Evolutionary conservation across 2,329 filamentous ascomycete species (phyloP), one percentile per base, ranked within the genome.

Genomic region (Teratosphaeria pseudoeucalypti): DNA sequence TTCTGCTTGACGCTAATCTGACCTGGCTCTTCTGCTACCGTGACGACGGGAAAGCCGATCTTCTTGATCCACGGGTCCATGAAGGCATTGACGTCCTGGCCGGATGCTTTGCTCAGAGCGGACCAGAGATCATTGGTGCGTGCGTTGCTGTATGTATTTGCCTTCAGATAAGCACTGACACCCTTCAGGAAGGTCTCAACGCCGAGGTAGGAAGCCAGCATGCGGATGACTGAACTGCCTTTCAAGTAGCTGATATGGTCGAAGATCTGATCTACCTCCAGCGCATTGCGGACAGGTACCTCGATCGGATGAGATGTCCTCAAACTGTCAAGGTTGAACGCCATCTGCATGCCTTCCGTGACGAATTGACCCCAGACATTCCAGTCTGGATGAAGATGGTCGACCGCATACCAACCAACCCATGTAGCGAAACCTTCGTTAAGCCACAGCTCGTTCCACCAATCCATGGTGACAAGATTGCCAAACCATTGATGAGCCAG

Each of bases 391-490:
- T 97, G 90, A 58, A 97, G 84, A 71, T 95, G 83, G 71, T 97
- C 90, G 60, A 92, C 85, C 10, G 91, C 92, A 62, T 92, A 82
- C 92, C 92, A 99, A 57, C 92, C 94, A 52, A 96, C 92, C 92
- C 92, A 97, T 2, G 94, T 99, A 52, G 94, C 94, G 71, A 99
- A 99, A 12, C 92, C 92, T 75, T 97, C 92, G 70, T 95, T 95
- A 57, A 95, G 82, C 91, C 91, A 96, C 49, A 94, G 82, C 77
- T 75, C 70, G 60, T 63, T 78, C 76, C 71, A 95, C 90, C 91
- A 96, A 73, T 95, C 90, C 91, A 96, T 96, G 6, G 92, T 96
- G 52, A 95, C 91, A 11, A 96, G 82, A 73, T 96, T 95, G 43
- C 91, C 91, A 68, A 96, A 96, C 92, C 92, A 96, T 77, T 95